These are phyloP conservation scores for Verticillium zaregamsianum DNA, from an alignment of 2,329 filamentous ascomycete species.

Conservation along the genomic window DNA sequence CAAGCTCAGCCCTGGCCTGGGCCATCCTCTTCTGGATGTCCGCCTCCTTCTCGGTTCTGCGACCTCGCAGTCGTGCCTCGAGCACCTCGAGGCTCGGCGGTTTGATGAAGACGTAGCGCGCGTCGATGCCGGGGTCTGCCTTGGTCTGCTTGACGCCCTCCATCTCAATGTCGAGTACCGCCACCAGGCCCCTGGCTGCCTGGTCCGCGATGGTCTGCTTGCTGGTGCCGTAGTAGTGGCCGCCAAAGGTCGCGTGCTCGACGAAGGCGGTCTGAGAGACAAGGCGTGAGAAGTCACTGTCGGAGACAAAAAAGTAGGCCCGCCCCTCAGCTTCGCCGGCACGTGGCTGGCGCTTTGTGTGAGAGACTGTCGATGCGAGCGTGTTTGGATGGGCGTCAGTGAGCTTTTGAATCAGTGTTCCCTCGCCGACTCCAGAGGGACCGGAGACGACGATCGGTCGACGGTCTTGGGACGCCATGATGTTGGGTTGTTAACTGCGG, in stretches of 20 bases:
- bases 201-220: constrained; percentile 75
- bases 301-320: constrained; percentile 78
- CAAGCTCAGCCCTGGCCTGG: constrained; percentile 71
- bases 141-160: constrained; percentile 96
- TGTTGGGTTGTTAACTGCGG: background rate
- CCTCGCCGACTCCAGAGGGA: constrained; percentile 77
- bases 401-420: constrained; percentile 70
- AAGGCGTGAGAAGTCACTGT: constrained; percentile 63
- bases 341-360: constrained; percentile 78
- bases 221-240: constrained; percentile 83
- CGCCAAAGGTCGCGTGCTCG: constrained; percentile 78
- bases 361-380: constrained; percentile 55
- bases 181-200: constrained; percentile 66
- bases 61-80: constrained; percentile 67
- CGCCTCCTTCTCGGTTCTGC: constrained; percentile 73
- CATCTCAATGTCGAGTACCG: constrained; percentile 95
- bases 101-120: constrained; percentile 79
- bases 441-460: constrained; percentile 75
- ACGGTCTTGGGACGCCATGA: constrained; percentile 29
- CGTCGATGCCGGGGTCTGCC: constrained; percentile 60
- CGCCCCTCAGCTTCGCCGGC: constrained; percentile 69
- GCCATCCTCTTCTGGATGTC: constrained; percentile 63
- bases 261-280: constrained; percentile 72
- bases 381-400: constrained; percentile 51
- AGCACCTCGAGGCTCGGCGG: constrained; percentile 73